Percentiles rank a stretch among this genome's conserved stretches.
These are phyloP conservation scores for Solanum commersonii DNA, from an alignment of 257 asterid genomes.

Conservation along the genomic window DNA sequence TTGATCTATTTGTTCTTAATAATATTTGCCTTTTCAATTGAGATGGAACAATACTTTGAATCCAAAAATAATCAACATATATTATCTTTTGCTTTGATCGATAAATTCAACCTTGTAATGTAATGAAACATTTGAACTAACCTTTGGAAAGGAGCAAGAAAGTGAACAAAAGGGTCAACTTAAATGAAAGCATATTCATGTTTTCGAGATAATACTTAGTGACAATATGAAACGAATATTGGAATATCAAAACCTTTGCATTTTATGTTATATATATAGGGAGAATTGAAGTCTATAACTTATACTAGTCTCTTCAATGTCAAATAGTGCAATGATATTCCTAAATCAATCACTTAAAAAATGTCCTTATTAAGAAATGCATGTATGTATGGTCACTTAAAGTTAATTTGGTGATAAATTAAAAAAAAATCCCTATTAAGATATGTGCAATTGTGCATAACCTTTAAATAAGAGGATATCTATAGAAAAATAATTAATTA, in stretches of 20 bases:
- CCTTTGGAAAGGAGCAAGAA: not conserved
- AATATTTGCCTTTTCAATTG: not conserved
- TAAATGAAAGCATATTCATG: not conserved
- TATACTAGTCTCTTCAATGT: not conserved
- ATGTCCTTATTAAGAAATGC: not conserved
- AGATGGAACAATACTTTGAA: not conserved
- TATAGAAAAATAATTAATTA: not conserved
- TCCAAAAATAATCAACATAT: not conserved
- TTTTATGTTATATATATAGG: not conserved
- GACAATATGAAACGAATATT: not conserved
- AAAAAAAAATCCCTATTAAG: not conserved
- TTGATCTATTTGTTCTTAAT: not conserved
- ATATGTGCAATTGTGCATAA: not conserved
- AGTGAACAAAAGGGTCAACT: not conserved
- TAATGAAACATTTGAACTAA: not conserved
- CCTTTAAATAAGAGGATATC: not conserved
- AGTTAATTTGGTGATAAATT: not conserved
- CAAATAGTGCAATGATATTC: not conserved
- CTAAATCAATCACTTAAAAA: not conserved
- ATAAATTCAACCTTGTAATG: not conserved
- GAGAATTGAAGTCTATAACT: not conserved
- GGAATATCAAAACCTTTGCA: not conserved
- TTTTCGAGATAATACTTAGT: not conserved
- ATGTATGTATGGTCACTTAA: not conserved
- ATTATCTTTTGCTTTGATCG: not conserved